Percentiles rank a stretch among this genome's conserved stretches.
These are phyloP conservation scores for Cryptococcus deneoformans DNA, from an alignment of 1,284 basidiomycete species.

Conservation along the genomic window DNA sequence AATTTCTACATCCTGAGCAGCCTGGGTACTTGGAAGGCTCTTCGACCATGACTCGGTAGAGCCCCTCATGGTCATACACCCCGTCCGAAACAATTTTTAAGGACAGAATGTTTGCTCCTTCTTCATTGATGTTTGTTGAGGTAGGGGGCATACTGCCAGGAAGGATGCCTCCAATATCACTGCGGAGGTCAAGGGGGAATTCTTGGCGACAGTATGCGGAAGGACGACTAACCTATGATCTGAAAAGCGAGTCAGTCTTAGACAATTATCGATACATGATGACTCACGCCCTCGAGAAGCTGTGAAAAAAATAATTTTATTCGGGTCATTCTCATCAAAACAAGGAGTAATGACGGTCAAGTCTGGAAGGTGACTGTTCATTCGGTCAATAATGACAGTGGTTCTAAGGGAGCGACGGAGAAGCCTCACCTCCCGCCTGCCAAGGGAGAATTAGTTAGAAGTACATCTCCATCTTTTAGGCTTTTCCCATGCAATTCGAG, in stretches of 20 bases:
- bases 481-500: slow-evolving; percentile 39
- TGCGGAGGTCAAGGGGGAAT: slow-evolving; percentile 17
- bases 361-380: slow-evolving; percentile 33
- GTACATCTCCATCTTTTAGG: slow-evolving; percentile 50
- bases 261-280: background rate
- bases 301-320: slow-evolving; percentile 40
- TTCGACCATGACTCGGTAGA: slow-evolving; percentile 76
- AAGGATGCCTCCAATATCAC: slow-evolving; percentile 44
- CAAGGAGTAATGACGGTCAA: slow-evolving; percentile 41
- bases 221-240: slow-evolving; percentile 4
- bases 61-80: slow-evolving; percentile 69
- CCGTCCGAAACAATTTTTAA: slow-evolving; percentile 91
- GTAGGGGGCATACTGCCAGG: slow-evolving; percentile 87
- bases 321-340: slow-evolving; percentile 26
- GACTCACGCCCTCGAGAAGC: slow-evolving; percentile 28
- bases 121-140: slow-evolving; percentile 83
- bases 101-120: slow-evolving; percentile 80
- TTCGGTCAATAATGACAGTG: background rate
- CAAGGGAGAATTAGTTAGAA: slow-evolving; percentile 52
- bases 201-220: background rate
- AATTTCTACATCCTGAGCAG: slow-evolving; percentile 19
- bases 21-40: slow-evolving; percentile 63
- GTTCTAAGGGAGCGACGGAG: too few relatives aligned
- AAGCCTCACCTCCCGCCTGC: slow-evolving; percentile 26
- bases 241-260: background rate